These are phyloP conservation scores for Pulveroboletus sp. DNA, from an alignment of 768 basidiomycete genomes.

Conservation along the genomic window DNA sequence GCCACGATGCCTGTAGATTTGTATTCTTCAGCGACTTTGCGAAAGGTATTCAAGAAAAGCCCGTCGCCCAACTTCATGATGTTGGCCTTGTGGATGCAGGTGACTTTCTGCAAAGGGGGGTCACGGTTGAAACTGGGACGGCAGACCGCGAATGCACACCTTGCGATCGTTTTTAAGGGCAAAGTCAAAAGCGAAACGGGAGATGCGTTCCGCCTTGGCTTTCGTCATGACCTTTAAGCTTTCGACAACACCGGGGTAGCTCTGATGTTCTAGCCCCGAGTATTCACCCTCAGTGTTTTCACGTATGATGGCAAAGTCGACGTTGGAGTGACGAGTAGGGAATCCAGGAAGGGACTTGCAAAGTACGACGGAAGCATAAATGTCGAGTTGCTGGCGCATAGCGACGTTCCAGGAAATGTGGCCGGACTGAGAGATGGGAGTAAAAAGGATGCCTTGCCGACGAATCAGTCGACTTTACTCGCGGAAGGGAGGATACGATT, in stretches of 20 bases:
- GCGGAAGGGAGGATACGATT: constrained; percentile 3
- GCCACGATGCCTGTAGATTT: constrained; percentile 85
- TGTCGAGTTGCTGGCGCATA: constrained; percentile 99
- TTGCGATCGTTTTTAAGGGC: constrained; percentile 98
- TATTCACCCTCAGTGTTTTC: constrained; percentile 99
- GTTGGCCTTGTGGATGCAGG: constrained; percentile 99
- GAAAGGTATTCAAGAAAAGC: constrained; percentile 98
- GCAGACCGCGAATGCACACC: constrained; percentile 40
- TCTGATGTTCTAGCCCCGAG: constrained; percentile 97
- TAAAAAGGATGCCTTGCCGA: constrained; percentile 89
- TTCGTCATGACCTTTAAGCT: constrained; percentile 95
- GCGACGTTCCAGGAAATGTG: constrained; percentile 99
- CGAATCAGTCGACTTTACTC: constrained; percentile 3
- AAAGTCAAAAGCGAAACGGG: constrained; percentile 97
- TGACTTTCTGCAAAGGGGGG: constrained; percentile 77
- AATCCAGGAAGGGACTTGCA: constrained; percentile 98
- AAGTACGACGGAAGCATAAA: constrained; percentile 96
- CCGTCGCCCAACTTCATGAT: constrained; percentile 99
- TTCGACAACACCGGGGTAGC: constrained; percentile 98
- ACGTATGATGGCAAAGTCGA: constrained; percentile 99
- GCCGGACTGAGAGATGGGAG: constrained; percentile 91
- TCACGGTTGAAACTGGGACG: neutral
- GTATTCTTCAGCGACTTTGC: constrained; percentile 95
- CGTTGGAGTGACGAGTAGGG: constrained; percentile 93
- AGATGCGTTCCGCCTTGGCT: constrained; percentile 93